phyloP scores from a whole-genome alignment of 2,329 filamentous ascomycete genomes.

The Hypocrella siamensis region DNA sequence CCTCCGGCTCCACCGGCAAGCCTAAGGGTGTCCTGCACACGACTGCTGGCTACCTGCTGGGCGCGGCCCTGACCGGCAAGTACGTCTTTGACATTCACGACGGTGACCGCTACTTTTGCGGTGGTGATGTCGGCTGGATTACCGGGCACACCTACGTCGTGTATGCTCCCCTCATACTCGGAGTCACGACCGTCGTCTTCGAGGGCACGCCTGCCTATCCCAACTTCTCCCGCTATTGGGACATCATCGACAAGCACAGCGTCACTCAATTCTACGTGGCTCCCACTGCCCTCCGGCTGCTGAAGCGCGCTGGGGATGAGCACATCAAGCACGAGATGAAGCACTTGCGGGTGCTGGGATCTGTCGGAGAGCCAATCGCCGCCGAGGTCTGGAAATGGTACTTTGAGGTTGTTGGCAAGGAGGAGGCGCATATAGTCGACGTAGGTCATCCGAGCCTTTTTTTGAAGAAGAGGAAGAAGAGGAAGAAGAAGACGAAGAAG shows the following conservation, averaged over 20 bases:
- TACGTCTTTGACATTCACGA: conserved; percentile 98
- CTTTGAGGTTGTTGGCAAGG: conserved; percentile 84
- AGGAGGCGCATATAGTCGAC: conserved; percentile 85
- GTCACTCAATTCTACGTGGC: conserved; percentile 98
- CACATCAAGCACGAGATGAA: conserved; percentile 85
- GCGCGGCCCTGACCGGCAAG: conserved; percentile 86
- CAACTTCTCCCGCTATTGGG: conserved; percentile 97
- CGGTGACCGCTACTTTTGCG: conserved; percentile 89
- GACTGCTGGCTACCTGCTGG: conserved; percentile 86
- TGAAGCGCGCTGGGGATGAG: conserved; percentile 91
- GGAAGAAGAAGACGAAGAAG: too few species aligned
- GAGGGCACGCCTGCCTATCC: conserved; percentile 96
- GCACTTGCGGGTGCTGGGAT: conserved; percentile 76
- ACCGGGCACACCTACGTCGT: conserved; percentile 98
- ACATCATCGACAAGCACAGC: conserved; percentile 87
- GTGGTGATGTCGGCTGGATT: conserved; percentile 97
- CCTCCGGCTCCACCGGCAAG: conserved; percentile 93
- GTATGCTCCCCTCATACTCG: conserved; percentile 83
- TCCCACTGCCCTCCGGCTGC: conserved; percentile 76
- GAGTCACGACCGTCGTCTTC: conserved; percentile 90
- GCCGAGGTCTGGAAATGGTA: conserved; percentile 99
- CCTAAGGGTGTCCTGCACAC: conserved; percentile 99
- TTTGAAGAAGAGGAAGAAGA: background rate
- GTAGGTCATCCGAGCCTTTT: conserved; percentile 34
- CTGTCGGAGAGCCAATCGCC: conserved; percentile 93